Base-by-base conservation (phyloP, 345 rosid genomes). In the Eucalyptus polybractea region DNA sequence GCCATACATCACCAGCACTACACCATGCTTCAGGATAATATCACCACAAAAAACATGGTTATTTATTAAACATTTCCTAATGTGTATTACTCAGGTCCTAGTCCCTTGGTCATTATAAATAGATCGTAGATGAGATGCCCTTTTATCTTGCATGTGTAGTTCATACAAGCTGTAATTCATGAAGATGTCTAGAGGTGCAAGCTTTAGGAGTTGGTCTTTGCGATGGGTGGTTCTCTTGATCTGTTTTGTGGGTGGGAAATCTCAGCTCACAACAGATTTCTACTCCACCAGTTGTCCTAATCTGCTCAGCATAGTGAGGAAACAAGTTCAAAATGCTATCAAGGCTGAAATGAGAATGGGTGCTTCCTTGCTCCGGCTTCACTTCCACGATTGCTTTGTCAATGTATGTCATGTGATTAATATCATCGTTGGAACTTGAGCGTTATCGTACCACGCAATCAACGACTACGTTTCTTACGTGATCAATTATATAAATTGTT, bases 381-480 rank as follows among this genome's bases (percentile, higher is more conserved):
- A 93, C 89, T 95, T 95, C 90, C 96, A 96, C 40, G 98, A 96
- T 90, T 96, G 98, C 89, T 96, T 95, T 47, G 96, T 95, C 88
- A 94, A 95, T 90, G 97, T 96, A 88, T 60, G 96, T 90, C 31
- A 14, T 27, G 69, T 7, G 42, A 2, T 53, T 80, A 12, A 42
- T 12, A 27, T 42, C 13, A 83, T 21, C 29, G 4, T 42, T 12
- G 14, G 67, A 37, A 76, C 27, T 11, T 7, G 47, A 76, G 21
- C 47, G 1, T 76, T 40, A 76, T 0, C 85, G 13, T 40, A 40
- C 29, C 85, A 76, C 0, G 85, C 85, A 76, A 21, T 40, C 44
- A 40, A 76, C 47, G 8, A 76, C 85, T 40, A 76, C 0, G 85
- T 40, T 76, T 76, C 29, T 40, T 40, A 11, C 47, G 13, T 40